Evolutionary conservation across 1,139 yeast species (phyloP).

Genomic region (Yamadazyma triangularis): DNA sequence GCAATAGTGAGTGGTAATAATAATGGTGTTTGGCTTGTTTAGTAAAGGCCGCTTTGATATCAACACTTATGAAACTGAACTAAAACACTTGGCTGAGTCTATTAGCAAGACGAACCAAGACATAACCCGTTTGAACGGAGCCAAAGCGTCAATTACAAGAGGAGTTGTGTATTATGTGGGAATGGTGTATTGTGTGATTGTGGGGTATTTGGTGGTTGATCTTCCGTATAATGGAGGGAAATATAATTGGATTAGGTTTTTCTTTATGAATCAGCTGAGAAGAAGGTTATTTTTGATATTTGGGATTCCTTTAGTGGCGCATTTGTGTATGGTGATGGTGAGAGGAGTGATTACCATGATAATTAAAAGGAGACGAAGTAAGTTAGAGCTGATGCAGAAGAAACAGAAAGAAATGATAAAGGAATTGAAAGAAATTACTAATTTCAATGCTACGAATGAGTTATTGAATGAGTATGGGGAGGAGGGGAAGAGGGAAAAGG

Average conservation of each 20-base stretch:
- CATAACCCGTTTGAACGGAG: conserved; percentile 11
- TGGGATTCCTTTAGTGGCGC: conserved; percentile 26
- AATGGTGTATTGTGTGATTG: conserved; percentile 26
- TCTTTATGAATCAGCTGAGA: conserved; percentile 20
- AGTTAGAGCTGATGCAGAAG: conserved; percentile 30
- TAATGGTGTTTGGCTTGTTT: conserved; percentile 31
- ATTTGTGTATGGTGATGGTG: conserved; percentile 17
- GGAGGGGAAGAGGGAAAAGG: no score
- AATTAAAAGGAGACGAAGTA: conserved; percentile 17
- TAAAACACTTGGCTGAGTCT: conserved; percentile 37
- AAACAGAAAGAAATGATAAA: conserved; percentile 62
- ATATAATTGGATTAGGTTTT: conserved; percentile 18
- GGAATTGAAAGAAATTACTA: conserved; percentile 73
- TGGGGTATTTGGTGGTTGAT: conserved; percentile 22
- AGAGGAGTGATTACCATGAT: conserved; percentile 20
- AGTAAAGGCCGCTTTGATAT: conserved; percentile 43
- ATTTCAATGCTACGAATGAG: conserved; percentile 72
- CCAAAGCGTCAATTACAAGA: conserved; percentile 9
- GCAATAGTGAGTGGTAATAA: no score
- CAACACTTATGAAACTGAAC: conserved; percentile 46
- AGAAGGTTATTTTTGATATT: conserved; percentile 17
- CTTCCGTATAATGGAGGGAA: conserved; percentile 16
- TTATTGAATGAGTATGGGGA: conserved; percentile 61
- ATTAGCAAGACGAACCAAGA: conserved; percentile 21
- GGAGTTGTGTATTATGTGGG: conserved; percentile 22